A percentile compares a stretch with the other conserved stretches of the same genome.
These are phyloP conservation scores for Mycosphaerella sp. DNA, from an alignment of 2,329 filamentous ascomycete species.

Conservation along the genomic window DNA sequence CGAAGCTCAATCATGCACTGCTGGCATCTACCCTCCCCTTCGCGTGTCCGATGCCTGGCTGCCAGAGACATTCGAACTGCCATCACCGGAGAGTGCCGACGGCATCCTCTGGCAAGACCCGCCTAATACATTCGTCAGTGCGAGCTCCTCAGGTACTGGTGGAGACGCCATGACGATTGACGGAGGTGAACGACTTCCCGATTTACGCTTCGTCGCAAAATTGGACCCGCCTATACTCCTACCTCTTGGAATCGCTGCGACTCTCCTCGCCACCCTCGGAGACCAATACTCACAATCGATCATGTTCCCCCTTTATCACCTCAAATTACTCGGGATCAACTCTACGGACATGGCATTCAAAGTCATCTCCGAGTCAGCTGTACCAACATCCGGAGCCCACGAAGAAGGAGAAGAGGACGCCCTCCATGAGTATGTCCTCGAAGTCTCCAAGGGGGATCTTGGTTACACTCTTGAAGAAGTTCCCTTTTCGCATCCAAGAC, in stretches of 20 bases:
- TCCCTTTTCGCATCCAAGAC: conserved; percentile 70
- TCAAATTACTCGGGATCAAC: conserved; percentile 21
- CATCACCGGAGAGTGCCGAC: conserved; percentile 54
- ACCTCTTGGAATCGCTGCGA: conserved; percentile 49
- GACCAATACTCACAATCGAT: conserved; percentile 47
- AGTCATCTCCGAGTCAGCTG: conserved; percentile 5
- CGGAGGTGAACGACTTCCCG: conserved; percentile 49
- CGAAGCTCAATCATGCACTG: conserved; percentile 51
- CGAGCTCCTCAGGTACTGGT: conserved; percentile 33
- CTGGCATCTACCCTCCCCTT: conserved; percentile 52
- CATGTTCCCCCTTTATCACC: conserved; percentile 19
- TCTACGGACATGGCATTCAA: conserved; percentile 1
- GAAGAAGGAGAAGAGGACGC: conserved; percentile 19
- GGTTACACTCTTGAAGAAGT: conserved; percentile 61
- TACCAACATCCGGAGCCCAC: not conserved
- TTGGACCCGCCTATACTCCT: conserved; percentile 70
- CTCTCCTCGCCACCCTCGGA: conserved; percentile 55
- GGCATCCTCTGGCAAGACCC: conserved; percentile 60
- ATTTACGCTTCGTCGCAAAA: conserved; percentile 67
- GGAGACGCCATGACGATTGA: conserved; percentile 50
- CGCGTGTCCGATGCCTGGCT: conserved; percentile 71
- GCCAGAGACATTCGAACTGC: conserved; percentile 61
- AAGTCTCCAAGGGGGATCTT: conserved; percentile 67
- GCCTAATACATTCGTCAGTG: conserved; percentile 52
- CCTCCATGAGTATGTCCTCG: conserved; percentile 54